Conservation (phyloP, 2,329 filamentous ascomycete species). For the Pseudocercospora cruenta region DNA sequence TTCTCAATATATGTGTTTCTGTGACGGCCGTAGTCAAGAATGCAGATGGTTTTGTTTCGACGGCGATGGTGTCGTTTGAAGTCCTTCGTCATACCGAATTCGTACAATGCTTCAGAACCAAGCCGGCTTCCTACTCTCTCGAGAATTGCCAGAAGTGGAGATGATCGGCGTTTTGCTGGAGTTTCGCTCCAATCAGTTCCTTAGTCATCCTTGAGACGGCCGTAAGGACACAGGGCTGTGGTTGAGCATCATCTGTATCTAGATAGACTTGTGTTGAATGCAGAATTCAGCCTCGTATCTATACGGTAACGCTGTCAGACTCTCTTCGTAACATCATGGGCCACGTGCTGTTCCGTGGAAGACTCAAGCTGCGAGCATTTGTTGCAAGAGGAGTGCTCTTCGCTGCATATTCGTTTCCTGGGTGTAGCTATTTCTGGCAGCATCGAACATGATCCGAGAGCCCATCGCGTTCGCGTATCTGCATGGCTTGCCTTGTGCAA, state of each 20-base stretch:
- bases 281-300: background rate
- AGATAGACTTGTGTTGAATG: no score
- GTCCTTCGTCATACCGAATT: background rate
- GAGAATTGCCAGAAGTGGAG: background rate
- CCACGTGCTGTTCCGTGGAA: background rate
- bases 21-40: background rate
- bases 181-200: background rate
- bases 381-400: background rate
- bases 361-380: background rate
- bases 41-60: background rate
- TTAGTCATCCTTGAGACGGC: background rate
- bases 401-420: background rate
- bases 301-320: background rate
- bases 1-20: background rate
- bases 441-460: background rate
- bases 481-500: background rate
- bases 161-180: background rate
- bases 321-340: background rate
- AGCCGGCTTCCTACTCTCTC: background rate
- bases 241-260: background rate
- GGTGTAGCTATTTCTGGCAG: background rate
- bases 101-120: background rate
- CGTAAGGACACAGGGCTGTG: background rate
- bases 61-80: background rate
- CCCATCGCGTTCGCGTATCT: background rate